Evolutionary conservation across 2,329 filamentous ascomycete species (phyloP).

Genomic region (Emmonsiellopsis sp.): DNA sequence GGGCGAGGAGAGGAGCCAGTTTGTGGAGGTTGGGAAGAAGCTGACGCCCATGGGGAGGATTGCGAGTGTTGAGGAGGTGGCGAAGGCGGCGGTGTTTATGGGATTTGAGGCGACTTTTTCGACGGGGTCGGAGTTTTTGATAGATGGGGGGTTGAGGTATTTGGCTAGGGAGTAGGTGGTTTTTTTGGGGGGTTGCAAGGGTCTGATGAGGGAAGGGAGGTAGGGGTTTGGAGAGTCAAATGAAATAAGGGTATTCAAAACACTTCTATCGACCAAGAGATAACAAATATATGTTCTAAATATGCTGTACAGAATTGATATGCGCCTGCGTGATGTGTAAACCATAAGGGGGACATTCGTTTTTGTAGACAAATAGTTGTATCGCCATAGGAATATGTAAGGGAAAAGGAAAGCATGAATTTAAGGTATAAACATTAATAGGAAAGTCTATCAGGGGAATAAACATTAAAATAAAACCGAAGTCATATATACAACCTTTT

Average conservation of each 20-base stretch:
- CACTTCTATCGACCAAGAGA: no score
- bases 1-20: not conserved
- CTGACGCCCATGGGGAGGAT: conserved; percentile 7
- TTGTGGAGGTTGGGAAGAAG: conserved; percentile 1
- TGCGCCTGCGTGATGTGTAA: no score
- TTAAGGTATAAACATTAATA: no score
- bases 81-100: conserved; percentile 8
- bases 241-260: not conserved
- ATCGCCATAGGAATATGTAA: no score
- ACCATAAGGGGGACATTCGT: no score
- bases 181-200: not conserved
- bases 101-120: conserved; percentile 12
- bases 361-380: no score
- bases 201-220: not conserved
- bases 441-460: no score
- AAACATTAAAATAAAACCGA: no score
- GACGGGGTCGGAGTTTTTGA: conserved; percentile 9
- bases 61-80: conserved; percentile 8
- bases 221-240: not conserved
- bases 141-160: conserved; percentile 7
- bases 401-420: no score
- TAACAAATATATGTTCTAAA: no score
- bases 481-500: no score
- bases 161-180: not conserved
- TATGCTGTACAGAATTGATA: no score